Percentiles rank a stretch among this genome's conserved stretches.
These are phyloP conservation scores for Candida wancherniae DNA, from an alignment of 805 yeast species.

Conservation along the genomic window DNA sequence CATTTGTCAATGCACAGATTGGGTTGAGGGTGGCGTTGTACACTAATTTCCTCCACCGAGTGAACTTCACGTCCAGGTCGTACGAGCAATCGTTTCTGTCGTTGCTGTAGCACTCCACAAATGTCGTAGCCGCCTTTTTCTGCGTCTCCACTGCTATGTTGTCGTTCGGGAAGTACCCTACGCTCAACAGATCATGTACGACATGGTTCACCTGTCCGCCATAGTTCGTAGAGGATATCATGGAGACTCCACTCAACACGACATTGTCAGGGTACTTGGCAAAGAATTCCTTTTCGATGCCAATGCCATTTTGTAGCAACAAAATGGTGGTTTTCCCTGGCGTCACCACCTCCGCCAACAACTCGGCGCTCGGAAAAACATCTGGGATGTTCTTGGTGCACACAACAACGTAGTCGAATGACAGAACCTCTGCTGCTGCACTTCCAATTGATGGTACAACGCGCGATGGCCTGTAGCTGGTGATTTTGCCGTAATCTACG, in stretches of 20 bases:
- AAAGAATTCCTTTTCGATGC: conserved; percentile 31
- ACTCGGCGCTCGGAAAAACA: conserved; percentile 44
- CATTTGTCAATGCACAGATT: conserved; percentile 50
- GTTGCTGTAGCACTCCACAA: conserved; percentile 43
- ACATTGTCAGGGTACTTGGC: conserved; percentile 29
- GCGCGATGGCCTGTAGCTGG: conserved; percentile 51
- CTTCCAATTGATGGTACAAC: conserved; percentile 45
- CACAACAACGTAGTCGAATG: conserved; percentile 59
- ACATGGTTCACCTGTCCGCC: conserved; percentile 24
- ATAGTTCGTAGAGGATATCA: conserved; percentile 31
- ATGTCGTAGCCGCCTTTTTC: conserved; percentile 35
- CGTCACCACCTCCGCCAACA: conserved; percentile 45
- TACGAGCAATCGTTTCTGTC: conserved; percentile 37
- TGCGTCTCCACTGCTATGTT: conserved; percentile 26
- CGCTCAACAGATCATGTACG: conserved; percentile 21
- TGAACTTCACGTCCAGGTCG: conserved; percentile 43
- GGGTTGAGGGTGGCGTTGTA: conserved; percentile 69
- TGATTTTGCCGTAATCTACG: conserved; percentile 53
- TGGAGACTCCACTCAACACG: conserved; percentile 33
- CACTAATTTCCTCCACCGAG: conserved; percentile 63
- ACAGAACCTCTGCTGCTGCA: conserved; percentile 21
- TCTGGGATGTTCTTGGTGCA: conserved; percentile 67
- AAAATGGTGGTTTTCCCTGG: conserved; percentile 23
- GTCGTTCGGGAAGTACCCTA: conserved; percentile 31
- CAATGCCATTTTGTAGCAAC: conserved; percentile 39